phyloP scores from a whole-genome alignment of 108 stramenopile genomes.

The Schizochytrium sp. region DNA sequence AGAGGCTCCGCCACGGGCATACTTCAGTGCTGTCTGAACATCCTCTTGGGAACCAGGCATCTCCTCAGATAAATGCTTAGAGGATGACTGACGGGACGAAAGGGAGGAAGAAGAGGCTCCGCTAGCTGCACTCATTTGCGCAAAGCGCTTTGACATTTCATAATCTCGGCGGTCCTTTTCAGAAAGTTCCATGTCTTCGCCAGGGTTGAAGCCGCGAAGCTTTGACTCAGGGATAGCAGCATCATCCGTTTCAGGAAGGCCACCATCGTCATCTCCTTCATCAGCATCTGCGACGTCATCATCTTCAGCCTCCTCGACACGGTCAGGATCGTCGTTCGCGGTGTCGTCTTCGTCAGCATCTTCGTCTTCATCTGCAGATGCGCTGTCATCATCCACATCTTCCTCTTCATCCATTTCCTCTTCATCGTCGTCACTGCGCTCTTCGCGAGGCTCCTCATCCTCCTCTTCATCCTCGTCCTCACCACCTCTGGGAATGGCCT shows the following conservation, averaged over 20 bases:
- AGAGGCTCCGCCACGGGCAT: background rate
- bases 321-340: background rate
- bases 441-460: background rate
- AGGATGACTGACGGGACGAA: background rate
- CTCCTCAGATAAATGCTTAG: background rate
- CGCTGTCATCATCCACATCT: background rate
- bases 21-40: background rate
- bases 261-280: background rate
- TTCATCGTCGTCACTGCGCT: background rate
- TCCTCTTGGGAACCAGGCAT: background rate
- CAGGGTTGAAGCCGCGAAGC: background rate
- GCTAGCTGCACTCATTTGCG: background rate
- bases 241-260: background rate
- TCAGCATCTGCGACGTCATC: background rate
- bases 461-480: background rate
- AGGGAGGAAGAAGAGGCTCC: slow-evolving; percentile 33
- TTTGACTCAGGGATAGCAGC: background rate
- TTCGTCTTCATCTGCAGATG: background rate
- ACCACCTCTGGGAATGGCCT: too few species aligned
- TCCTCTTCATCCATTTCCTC: slow-evolving; percentile 27
- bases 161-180: slow-evolving; percentile 10
- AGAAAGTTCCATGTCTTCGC: background rate
- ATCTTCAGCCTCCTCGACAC: background rate
- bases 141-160: slow-evolving; percentile 46
- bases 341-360: background rate